These are phyloP conservation scores for Fraxinus latifolia DNA, from an alignment of 305 asterid species.

Conservation along the genomic window DNA sequence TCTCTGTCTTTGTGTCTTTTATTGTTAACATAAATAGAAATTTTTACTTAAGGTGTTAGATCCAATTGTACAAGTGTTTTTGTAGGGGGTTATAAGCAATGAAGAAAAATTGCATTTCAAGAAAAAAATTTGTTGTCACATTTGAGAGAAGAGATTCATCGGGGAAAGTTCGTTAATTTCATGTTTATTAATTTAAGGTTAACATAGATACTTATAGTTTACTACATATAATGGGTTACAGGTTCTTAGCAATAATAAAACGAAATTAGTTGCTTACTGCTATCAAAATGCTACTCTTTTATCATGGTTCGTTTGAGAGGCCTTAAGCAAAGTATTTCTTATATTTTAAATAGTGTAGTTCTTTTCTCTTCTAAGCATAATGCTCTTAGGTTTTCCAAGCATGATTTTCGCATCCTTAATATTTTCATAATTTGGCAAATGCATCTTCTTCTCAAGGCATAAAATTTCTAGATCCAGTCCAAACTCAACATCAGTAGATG, in stretches of 20 bases:
- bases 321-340: too few relatives aligned
- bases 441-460: too few relatives aligned
- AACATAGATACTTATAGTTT: not conserved
- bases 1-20: not conserved
- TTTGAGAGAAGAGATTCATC: conserved; percentile 79
- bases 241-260: not conserved
- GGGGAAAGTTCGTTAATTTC: conserved; percentile 40
- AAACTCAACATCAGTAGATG: not conserved
- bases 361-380: too few relatives aligned
- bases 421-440: too few relatives aligned
- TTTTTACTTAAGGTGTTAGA: conserved; percentile 10
- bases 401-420: too few relatives aligned
- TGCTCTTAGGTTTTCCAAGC: too few relatives aligned
- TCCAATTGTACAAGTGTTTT: conserved; percentile 24
- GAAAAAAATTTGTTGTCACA: conserved; percentile 67
- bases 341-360: too few relatives aligned
- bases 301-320: too few relatives aligned
- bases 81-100: conserved; percentile 56
- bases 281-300: too few relatives aligned
- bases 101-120: conserved; percentile 86
- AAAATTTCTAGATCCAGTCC: not conserved
- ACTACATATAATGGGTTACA: conserved; percentile 4
- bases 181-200: conserved; percentile 15
- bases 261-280: not conserved
- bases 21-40: not conserved